phyloP scores from a whole-genome alignment of 306 rosid species.

The Lagenaria siceraria region DNA sequence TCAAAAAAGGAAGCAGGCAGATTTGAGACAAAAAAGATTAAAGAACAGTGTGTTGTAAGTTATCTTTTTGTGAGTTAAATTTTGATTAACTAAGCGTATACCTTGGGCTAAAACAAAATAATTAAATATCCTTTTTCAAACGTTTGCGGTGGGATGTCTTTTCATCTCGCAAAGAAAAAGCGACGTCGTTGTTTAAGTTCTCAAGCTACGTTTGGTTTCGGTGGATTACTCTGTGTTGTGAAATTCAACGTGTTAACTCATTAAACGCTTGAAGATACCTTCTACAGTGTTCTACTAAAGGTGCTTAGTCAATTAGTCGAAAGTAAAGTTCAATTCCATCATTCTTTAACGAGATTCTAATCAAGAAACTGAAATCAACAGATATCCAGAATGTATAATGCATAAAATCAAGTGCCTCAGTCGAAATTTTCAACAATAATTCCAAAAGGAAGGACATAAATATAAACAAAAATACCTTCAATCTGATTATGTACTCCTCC shows the following conservation, averaged over 20 bases:
- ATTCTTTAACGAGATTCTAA: neutral
- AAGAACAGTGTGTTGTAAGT: neutral
- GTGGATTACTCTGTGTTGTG: neutral
- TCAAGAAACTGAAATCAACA: too few relatives aligned
- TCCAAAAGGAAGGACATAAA: too few relatives aligned
- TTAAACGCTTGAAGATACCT: neutral
- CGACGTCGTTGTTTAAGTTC: neutral
- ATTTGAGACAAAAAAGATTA: neutral
- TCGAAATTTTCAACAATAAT: too few relatives aligned
- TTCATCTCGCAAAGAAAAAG: neutral
- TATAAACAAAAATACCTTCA: conserved; percentile 41
- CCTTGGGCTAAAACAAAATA: neutral
- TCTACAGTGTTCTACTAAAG: neutral
- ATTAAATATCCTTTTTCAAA: neutral
- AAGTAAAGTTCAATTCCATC: neutral
- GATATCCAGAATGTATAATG: neutral
- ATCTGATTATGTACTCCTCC: conserved; percentile 82
- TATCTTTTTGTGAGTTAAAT: neutral
- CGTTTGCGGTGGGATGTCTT: neutral
- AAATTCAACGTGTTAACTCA: too few relatives aligned
- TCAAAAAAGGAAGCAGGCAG: neutral
- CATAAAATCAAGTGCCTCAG: neutral
- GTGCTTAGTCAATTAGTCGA: neutral
- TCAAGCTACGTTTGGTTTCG: neutral
- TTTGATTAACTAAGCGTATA: too few relatives aligned